Evolutionary conservation across 2,329 filamentous ascomycete genomes (phyloP).

Genomic region (Neonectria neomacrospora): DNA sequence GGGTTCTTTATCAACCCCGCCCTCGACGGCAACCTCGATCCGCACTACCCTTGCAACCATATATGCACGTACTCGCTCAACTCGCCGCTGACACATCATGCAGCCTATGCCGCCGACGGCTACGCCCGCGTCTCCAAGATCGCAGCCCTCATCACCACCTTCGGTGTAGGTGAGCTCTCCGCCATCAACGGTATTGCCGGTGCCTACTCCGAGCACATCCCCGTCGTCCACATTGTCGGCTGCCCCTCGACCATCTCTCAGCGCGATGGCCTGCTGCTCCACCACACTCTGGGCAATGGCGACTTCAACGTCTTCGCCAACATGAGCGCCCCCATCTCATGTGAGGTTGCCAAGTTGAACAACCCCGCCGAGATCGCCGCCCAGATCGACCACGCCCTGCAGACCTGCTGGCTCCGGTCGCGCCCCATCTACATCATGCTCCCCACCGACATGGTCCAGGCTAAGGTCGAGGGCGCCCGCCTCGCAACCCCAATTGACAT

Average conservation of each 20-base stretch:
- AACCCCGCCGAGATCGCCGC: constrained; percentile 75
- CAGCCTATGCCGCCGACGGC: constrained; percentile 82
- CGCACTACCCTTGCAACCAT: constrained; percentile 10
- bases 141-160: constrained; percentile 77
- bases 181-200: constrained; percentile 79
- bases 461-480: constrained; percentile 78
- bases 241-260: constrained; percentile 62
- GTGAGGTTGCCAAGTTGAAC: constrained; percentile 75
- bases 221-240: constrained; percentile 75
- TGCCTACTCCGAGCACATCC: constrained; percentile 78
- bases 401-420: constrained; percentile 77
- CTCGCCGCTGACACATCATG: constrained; percentile 31
- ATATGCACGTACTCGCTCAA: constrained; percentile 16
- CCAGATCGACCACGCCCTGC: constrained; percentile 81
- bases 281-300: constrained; percentile 80
- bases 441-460: constrained; percentile 81
- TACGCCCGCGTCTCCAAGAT: constrained; percentile 80
- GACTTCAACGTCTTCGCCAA: constrained; percentile 86
- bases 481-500: constrained; percentile 79
- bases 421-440: constrained; percentile 87
- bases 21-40: constrained; percentile 14
- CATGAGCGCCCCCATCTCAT: constrained; percentile 80
- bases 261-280: constrained; percentile 61
- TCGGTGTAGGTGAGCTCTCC: constrained; percentile 80
- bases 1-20: constrained; percentile 15